Conservation (phyloP, 140 eudicot species). For the Flaveria floridana region DNA sequence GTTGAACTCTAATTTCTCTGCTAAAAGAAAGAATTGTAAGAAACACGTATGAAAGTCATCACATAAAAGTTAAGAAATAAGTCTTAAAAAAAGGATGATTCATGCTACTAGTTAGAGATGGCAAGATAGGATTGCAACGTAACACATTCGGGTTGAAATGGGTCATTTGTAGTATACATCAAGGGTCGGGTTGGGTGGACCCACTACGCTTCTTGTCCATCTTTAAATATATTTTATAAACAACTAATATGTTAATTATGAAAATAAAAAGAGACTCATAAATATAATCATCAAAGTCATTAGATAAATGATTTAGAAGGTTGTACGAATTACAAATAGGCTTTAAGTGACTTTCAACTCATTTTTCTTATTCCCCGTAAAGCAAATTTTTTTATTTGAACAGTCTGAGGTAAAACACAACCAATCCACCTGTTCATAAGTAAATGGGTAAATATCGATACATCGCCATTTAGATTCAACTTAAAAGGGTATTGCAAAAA, state of each 20-base stretch:
- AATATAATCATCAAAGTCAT: background rate
- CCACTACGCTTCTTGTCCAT: background rate
- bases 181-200: background rate
- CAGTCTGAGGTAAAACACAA: background rate
- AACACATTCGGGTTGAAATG: background rate
- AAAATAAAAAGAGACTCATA: background rate
- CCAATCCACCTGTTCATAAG: background rate
- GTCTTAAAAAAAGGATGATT: conserved; percentile 14
- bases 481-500: background rate
- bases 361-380: background rate
- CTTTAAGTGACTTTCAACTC: background rate
- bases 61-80: conserved; percentile 5
- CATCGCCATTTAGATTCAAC: conserved; percentile 18
- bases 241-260: background rate
- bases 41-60: background rate
- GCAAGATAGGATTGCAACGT: background rate
- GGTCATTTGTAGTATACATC: background rate
- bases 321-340: background rate
- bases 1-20: conserved; percentile 42
- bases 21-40: conserved; percentile 18
- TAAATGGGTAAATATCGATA: background rate
- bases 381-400: background rate
- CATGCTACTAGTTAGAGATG: background rate
- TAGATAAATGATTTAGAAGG: background rate
- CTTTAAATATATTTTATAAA: background rate